A percentile compares a stretch with the other conserved stretches of the same genome.
These are phyloP conservation scores for Didymella pinodella DNA, from an alignment of 2,329 filamentous ascomycete genomes.

Conservation along the genomic window DNA sequence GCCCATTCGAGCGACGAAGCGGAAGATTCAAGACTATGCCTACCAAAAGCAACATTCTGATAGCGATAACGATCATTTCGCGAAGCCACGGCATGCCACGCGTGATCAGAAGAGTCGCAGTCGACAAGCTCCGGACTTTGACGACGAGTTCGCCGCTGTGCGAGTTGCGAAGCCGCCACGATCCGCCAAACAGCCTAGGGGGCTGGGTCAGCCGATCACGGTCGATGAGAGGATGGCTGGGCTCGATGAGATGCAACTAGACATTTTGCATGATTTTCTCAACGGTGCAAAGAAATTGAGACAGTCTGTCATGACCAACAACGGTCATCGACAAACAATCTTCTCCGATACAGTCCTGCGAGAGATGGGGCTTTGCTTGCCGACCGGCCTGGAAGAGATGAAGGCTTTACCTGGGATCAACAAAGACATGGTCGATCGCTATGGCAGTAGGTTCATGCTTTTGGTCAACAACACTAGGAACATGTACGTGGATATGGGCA, in stretches of 20 bases:
- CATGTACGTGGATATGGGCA: slow-evolving; percentile 28
- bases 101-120: slow-evolving; percentile 40
- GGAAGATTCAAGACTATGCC: slow-evolving; percentile 40
- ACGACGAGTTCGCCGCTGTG: slow-evolving; percentile 56
- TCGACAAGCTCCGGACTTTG: slow-evolving; percentile 49
- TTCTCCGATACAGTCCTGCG: slow-evolving; percentile 76
- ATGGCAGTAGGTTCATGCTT: slow-evolving; percentile 68
- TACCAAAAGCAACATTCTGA: slow-evolving; percentile 39
- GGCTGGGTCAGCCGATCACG: slow-evolving; percentile 66
- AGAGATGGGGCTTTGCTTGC: slow-evolving; percentile 76
- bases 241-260: slow-evolving; percentile 67
- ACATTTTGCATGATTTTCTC: slow-evolving; percentile 72
- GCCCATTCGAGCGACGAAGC: slow-evolving; percentile 60
- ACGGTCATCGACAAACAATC: slow-evolving; percentile 63
- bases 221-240: slow-evolving; percentile 62
- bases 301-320: slow-evolving; percentile 67
- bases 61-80: slow-evolving; percentile 38
- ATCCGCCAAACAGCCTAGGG: slow-evolving; percentile 47
- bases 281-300: slow-evolving; percentile 67
- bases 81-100: slow-evolving; percentile 29
- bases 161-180: slow-evolving; percentile 46
- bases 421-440: slow-evolving; percentile 65
- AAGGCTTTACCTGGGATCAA: slow-evolving; percentile 69
- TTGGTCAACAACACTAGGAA: slow-evolving; percentile 58
- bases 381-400: slow-evolving; percentile 69